A percentile compares a stretch with the other conserved stretches of the same genome.
These are phyloP conservation scores for Omphalea diandra DNA, from an alignment of 441 rosid species.

Conservation along the genomic window DNA sequence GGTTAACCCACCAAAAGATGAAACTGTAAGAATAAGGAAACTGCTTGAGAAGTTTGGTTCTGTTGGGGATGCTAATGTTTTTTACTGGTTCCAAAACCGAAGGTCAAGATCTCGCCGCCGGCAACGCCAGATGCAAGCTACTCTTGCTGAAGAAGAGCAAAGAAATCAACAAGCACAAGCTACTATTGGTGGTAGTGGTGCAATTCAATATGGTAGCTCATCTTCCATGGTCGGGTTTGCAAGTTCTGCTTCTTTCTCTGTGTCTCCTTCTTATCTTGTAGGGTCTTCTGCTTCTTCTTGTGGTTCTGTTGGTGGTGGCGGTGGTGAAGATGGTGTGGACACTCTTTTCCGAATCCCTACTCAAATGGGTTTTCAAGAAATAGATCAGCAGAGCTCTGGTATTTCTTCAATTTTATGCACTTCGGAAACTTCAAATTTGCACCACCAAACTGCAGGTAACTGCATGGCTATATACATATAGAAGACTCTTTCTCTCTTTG, in stretches of 20 bases:
- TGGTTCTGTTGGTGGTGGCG: slow-evolving; percentile 31
- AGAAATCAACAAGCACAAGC: slow-evolving; percentile 31
- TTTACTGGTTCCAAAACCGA: slow-evolving; percentile 98
- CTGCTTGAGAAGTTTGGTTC: slow-evolving; percentile 87
- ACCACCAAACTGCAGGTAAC: slow-evolving; percentile 69
- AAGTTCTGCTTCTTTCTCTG: slow-evolving; percentile 29
- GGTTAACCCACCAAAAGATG: slow-evolving; percentile 97
- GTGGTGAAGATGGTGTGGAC: slow-evolving; percentile 41
- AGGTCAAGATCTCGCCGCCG: slow-evolving; percentile 97
- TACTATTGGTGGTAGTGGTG: slow-evolving; percentile 25
- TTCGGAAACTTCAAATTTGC: slow-evolving; percentile 58
- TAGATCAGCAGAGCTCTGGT: slow-evolving; percentile 47
- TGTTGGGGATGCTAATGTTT: slow-evolving; percentile 96
- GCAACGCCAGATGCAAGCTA: slow-evolving; percentile 91
- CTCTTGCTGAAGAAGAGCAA: slow-evolving; percentile 49
- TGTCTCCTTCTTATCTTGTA: slow-evolving; percentile 39
- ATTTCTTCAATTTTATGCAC: slow-evolving; percentile 52
- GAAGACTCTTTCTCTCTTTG: slow-evolving; percentile 15
- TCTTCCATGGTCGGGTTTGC: slow-evolving; percentile 34
- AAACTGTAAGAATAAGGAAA: slow-evolving; percentile 84
- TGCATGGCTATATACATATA: no score
- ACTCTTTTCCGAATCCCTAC: slow-evolving; percentile 48
- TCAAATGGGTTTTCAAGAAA: slow-evolving; percentile 68
- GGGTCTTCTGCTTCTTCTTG: slow-evolving; percentile 53
- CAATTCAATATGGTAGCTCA: slow-evolving; percentile 40